These are phyloP conservation scores for Friedmanniomyces endolithicus DNA, from an alignment of 495 filamentous ascomycete species.

Conservation along the genomic window DNA sequence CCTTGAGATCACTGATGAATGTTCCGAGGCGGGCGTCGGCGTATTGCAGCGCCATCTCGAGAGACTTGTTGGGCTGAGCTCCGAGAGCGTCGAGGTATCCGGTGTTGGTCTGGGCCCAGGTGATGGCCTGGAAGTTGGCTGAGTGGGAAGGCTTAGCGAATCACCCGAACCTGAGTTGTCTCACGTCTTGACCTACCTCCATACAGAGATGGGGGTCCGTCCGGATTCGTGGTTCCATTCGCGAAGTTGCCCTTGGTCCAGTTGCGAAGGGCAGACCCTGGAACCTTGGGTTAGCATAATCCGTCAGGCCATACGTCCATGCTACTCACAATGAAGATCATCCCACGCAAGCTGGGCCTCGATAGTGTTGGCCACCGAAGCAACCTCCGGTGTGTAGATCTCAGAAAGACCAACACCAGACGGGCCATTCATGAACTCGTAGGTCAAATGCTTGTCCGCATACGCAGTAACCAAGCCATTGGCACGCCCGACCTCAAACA, in stretches of 20 bases:
- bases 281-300: no score
- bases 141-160: neutral
- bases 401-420: conserved; percentile 27
- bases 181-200: neutral
- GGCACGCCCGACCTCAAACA: conserved; percentile 27
- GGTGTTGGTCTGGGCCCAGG: neutral
- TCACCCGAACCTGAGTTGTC: neutral
- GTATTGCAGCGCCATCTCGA: neutral
- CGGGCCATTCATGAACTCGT: conserved; percentile 30
- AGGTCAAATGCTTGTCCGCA: conserved; percentile 32
- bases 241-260: neutral
- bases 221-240: neutral
- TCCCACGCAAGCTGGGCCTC: neutral
- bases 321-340: neutral
- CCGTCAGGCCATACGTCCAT: neutral
- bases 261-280: conserved; percentile 1
- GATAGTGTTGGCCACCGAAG: conserved; percentile 16
- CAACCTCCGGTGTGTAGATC: conserved; percentile 33
- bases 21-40: neutral
- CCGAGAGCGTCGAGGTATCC: neutral
- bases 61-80: neutral
- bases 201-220: neutral
- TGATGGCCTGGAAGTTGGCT: conserved; percentile 4
- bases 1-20: neutral
- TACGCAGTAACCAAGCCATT: conserved; percentile 29